Conservation (phyloP, 805 yeast genomes). For the Suhomyces sp. region DNA sequence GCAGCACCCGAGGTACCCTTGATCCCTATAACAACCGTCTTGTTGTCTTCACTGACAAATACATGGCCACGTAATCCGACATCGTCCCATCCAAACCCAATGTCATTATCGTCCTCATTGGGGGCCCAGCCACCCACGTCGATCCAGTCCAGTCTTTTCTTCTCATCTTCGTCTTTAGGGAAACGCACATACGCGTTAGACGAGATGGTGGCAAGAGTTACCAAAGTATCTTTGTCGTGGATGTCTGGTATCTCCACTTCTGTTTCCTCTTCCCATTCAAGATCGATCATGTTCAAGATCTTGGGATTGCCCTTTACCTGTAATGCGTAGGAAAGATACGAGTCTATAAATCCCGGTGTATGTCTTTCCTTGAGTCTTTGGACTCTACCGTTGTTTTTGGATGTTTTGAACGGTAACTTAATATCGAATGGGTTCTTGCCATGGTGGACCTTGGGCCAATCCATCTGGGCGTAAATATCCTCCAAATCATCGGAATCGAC, state of each 20-base stretch:
- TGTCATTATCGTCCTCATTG: slow-evolving; percentile 53
- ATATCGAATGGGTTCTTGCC: slow-evolving; percentile 43
- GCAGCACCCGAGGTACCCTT: slow-evolving; percentile 92
- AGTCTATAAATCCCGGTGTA: slow-evolving; percentile 62
- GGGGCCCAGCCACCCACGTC: slow-evolving; percentile 62
- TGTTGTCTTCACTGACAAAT: slow-evolving; percentile 58
- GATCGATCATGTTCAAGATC: slow-evolving; percentile 34
- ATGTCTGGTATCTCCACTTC: slow-evolving; percentile 67
- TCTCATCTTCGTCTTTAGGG: slow-evolving; percentile 55
- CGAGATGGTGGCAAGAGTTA: slow-evolving; percentile 78
- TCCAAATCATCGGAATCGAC: slow-evolving; percentile 8
- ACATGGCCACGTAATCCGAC: slow-evolving; percentile 90
- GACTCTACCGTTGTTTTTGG: slow-evolving; percentile 18
- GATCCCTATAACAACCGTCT: slow-evolving; percentile 70
- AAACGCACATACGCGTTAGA: slow-evolving; percentile 85
- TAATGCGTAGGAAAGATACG: slow-evolving; percentile 59
- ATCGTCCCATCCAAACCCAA: slow-evolving; percentile 81
- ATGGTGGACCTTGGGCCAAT: slow-evolving; percentile 36
- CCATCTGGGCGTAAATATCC: slow-evolving; percentile 18
- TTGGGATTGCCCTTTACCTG: slow-evolving; percentile 39
- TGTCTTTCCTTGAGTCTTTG: slow-evolving; percentile 37
- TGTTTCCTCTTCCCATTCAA: slow-evolving; percentile 65
- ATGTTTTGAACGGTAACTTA: slow-evolving; percentile 26
- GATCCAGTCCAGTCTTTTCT: slow-evolving; percentile 74
- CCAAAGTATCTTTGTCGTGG: slow-evolving; percentile 67